Conservation (phyloP, 2,329 filamentous ascomycete species). For the Calonectria leucothoes region DNA sequence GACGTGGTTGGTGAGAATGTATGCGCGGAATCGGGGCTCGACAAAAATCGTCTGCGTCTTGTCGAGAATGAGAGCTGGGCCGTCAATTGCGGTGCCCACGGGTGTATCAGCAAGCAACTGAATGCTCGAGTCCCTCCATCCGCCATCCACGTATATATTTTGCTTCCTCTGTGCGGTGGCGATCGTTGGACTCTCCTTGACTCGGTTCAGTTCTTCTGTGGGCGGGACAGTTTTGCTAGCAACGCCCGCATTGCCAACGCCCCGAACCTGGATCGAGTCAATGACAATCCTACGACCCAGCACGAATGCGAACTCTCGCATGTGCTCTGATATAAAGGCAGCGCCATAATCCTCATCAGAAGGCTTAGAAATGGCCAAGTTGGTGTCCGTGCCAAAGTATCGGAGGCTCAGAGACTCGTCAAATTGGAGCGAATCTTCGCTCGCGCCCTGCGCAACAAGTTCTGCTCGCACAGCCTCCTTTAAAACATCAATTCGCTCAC, state of each 20-base stretch:
- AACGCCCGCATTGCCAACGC: conserved; percentile 10
- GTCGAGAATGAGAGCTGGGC: conserved; percentile 48
- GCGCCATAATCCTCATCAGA: conserved; percentile 48
- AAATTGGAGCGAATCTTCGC: conserved; percentile 51
- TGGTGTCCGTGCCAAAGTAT: conserved; percentile 57
- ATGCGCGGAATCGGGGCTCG: conserved; percentile 40
- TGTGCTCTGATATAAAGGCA: conserved; percentile 51
- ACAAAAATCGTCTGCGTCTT: conserved; percentile 47
- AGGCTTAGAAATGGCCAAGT: conserved; percentile 56
- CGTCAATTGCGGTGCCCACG: conserved; percentile 28
- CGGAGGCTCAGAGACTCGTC: conserved; percentile 57
- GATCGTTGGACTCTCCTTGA: not conserved
- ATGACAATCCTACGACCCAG: conserved; percentile 51
- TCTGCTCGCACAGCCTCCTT: conserved; percentile 49
- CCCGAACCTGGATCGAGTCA: conserved; percentile 50
- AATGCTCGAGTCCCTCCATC: conserved; percentile 19
- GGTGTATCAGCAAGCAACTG: conserved; percentile 13
- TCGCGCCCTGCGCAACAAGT: conserved; percentile 55
- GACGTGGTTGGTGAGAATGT: conserved; percentile 45
- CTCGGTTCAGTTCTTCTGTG: not conserved
- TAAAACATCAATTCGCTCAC: conserved; percentile 26
- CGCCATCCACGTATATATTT: conserved; percentile 13
- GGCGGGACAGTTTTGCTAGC: not conserved
- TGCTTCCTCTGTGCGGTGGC: not conserved
- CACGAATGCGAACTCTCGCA: conserved; percentile 55